These are phyloP conservation scores for Ascochyta fabae DNA, from an alignment of 2,329 filamentous ascomycete genomes.

Conservation along the genomic window DNA sequence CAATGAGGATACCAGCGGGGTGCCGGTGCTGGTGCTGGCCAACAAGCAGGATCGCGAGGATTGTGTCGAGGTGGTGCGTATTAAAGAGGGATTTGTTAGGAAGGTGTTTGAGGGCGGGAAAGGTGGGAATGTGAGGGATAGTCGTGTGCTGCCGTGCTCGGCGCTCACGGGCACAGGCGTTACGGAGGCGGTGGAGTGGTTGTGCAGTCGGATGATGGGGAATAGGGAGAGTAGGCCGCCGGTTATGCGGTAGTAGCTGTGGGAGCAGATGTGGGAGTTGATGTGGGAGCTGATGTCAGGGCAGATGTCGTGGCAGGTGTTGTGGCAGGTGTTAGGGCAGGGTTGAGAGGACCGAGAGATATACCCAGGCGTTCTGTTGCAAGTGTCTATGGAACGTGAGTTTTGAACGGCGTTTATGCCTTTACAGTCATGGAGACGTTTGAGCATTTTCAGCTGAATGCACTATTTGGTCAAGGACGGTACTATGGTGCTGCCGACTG, in stretches of 20 bases:
- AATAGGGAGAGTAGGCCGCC: constrained; percentile 93
- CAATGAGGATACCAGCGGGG: constrained; percentile 85
- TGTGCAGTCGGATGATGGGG: constrained; percentile 90
- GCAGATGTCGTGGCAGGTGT: too few species aligned
- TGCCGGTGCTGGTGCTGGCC: constrained; percentile 88
- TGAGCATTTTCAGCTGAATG: too few species aligned
- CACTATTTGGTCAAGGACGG: too few species aligned
- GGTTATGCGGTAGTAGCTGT: constrained; percentile 77
- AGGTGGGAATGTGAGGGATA: constrained; percentile 84
- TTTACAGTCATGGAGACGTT: too few species aligned
- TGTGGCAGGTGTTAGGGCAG: background rate
- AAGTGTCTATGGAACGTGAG: background rate
- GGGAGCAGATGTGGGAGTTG: background rate
- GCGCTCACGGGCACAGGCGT: constrained; percentile 87
- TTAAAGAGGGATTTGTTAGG: constrained; percentile 95
- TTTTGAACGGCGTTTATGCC: too few species aligned
- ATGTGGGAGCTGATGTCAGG: background rate
- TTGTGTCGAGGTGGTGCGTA: constrained; percentile 94
- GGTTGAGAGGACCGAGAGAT: background rate
- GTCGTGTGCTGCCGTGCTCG: constrained; percentile 86
- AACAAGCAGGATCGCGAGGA: constrained; percentile 99
- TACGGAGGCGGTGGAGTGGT: constrained; percentile 95
- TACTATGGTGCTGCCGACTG: too few species aligned
- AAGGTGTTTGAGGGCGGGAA: constrained; percentile 96
- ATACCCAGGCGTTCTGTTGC: background rate